Base-by-base conservation (phyloP, 2,329 filamentous ascomycete species). In the Neofusicoccum ribis region DNA sequence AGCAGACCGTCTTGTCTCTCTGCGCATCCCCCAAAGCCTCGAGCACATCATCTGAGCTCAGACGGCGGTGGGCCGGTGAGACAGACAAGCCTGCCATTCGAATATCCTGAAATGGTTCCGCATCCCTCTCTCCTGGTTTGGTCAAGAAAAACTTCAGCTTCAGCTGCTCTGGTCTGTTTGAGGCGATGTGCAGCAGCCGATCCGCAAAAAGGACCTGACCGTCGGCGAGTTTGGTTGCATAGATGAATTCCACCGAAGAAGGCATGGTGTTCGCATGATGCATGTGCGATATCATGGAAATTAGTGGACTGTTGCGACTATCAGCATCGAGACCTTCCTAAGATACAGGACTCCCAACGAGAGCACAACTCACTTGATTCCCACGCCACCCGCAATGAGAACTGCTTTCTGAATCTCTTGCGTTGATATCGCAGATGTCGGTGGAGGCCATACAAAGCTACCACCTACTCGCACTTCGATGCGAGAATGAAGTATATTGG, bases 311-410 rank as follows among this genome's bases (percentile, higher is more conserved):
- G 39, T n/a, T 23, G 5, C 3, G 31, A 6, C n/a, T 15, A 36
- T 63, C 34, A 54, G 20, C 31, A 44, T 56, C 20, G 12, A 11
- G 5, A 52, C 46, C 8, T 17, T 50, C 5, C 34, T 12, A 43
- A 47, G n/a, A 15, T 5, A 20, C 27, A 65, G 73, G 59, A 71
- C 1, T 70, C 60, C 44, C 41, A 15, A 39, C n/a, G 51, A 43
- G 46, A 15, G 41, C 27, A 34, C 9, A 14, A 73, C 83, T 68
- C 76, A 87, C 86, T 96, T 96, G 65, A 96, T 89, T 0, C 92
- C 92, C 23, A 96, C 88, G 1, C 92, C 92, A 1, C 91, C 92
- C 0, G 91, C 92, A 14, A 96, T 82, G 67, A 96, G 88, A 3
- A 96, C 85, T 5, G 90, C 82, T 63, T 85, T 87, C 49, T 82